Evolutionary conservation across 257 asterid genomes (phyloP).

Genomic region (Solanum pinnatisectum): DNA sequence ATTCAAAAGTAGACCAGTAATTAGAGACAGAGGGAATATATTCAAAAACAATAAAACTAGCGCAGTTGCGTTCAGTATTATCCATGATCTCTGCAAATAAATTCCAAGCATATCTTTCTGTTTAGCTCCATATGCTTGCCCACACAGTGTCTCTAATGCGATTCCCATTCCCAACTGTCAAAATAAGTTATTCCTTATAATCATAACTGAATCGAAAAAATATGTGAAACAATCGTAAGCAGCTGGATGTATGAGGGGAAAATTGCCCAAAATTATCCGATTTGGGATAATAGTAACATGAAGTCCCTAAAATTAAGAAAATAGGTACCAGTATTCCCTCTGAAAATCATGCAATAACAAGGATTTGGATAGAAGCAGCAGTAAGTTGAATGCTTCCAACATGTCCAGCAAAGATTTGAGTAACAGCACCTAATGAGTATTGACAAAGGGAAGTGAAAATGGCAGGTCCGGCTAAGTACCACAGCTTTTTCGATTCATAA

Average conservation of each 20-base stretch:
- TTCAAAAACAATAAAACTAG: background rate
- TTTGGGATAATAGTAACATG: no score
- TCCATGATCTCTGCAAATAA: slow-evolving; percentile 13
- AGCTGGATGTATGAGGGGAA: no score
- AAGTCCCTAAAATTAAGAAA: no score
- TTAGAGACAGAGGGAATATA: background rate
- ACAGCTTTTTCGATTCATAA: background rate
- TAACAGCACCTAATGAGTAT: background rate
- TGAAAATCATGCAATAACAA: slow-evolving; percentile 2
- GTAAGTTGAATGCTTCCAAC: slow-evolving; percentile 4
- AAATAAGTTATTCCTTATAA: no score
- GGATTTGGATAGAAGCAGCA: background rate
- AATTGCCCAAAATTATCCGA: no score
- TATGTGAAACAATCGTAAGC: no score
- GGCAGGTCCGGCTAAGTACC: slow-evolving; percentile 8
- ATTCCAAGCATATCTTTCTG: background rate
- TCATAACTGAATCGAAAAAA: no score
- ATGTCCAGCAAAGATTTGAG: background rate
- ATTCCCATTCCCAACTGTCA: slow-evolving; percentile 8
- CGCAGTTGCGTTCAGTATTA: background rate
- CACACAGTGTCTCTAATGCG: slow-evolving; percentile 10
- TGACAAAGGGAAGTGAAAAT: background rate
- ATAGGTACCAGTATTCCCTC: slow-evolving; percentile 2
- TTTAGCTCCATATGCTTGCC: slow-evolving; percentile 10
- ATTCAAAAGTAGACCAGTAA: no score